Evolutionary conservation across 805 yeast genomes (phyloP).

Genomic region (Metschnikowia chrysomelidarum): DNA sequence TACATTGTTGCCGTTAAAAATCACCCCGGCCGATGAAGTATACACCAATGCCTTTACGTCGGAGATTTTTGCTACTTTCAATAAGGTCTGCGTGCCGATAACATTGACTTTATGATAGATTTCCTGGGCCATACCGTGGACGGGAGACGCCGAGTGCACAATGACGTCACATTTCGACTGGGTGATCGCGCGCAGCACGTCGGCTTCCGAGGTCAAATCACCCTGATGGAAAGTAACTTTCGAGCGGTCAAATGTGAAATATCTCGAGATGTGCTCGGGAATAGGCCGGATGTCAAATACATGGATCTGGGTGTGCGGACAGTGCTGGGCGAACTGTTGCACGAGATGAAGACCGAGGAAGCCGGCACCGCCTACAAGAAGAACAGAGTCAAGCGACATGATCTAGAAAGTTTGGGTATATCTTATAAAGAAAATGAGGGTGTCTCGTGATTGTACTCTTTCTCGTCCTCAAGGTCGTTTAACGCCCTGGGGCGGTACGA

Average conservation of each 20-base stretch:
- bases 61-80: conserved; percentile 56
- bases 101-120: conserved; percentile 90
- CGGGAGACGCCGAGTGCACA: conserved; percentile 96
- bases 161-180: conserved; percentile 65
- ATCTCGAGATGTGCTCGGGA: conserved; percentile 67
- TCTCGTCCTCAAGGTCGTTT: too few relatives aligned
- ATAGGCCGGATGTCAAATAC: conserved; percentile 91
- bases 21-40: conserved; percentile 97
- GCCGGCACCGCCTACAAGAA: conserved; percentile 94
- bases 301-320: conserved; percentile 70
- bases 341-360: conserved; percentile 89
- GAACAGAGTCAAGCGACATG: conserved; percentile 60
- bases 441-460: too few relatives aligned
- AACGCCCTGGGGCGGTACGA: too few relatives aligned
- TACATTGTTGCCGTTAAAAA: conserved; percentile 91
- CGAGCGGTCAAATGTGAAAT: conserved; percentile 68
- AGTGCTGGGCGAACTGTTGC: conserved; percentile 69
- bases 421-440: too few relatives aligned
- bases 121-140: conserved; percentile 77
- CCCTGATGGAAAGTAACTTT: conserved; percentile 69
- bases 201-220: conserved; percentile 74
- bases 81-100: conserved; percentile 76
- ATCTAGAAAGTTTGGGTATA: too few relatives aligned
- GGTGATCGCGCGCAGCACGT: conserved; percentile 62
- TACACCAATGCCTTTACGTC: conserved; percentile 72